Percentiles rank a stretch among this genome's conserved stretches.
phyloP scores from a whole-genome alignment of 1,284 basidiomycete genomes.

The Athelia psychrophila region DNA sequence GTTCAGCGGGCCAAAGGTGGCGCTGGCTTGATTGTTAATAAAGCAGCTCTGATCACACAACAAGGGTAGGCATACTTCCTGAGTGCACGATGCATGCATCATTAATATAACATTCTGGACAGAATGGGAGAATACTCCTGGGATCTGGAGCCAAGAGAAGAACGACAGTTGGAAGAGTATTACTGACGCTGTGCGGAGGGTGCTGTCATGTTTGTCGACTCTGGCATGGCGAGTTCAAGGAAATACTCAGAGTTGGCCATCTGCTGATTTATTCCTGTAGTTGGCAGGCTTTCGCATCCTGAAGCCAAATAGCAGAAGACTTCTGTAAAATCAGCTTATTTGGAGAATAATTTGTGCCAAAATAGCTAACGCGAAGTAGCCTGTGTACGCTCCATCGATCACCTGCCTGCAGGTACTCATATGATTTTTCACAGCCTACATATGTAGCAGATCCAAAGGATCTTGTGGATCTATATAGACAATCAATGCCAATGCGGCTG shows the following conservation, averaged over 20 bases:
- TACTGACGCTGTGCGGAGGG: slow-evolving; percentile 11
- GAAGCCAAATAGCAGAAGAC: not conserved
- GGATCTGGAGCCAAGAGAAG: slow-evolving; percentile 11
- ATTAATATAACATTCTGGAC: not conserved
- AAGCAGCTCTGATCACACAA: slow-evolving; percentile 1
- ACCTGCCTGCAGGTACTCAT: not conserved
- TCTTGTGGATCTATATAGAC: not conserved
- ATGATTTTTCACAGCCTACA: no score
- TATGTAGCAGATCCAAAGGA: not conserved
- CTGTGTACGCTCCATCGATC: slow-evolving; percentile 8
- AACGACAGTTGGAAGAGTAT: slow-evolving; percentile 11
- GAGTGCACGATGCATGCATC: not conserved
- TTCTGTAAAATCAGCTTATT: not conserved
- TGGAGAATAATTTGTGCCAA: not conserved
- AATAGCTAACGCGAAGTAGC: slow-evolving; percentile 3
- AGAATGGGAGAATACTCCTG: slow-evolving; percentile 6
- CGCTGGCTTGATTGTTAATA: not conserved
- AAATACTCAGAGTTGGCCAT: not conserved
- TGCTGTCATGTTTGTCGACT: slow-evolving; percentile 5
- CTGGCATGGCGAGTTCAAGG: slow-evolving; percentile 5
- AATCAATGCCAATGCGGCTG: not conserved
- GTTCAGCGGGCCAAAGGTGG: not conserved
- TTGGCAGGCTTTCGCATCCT: not conserved
- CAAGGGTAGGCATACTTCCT: not conserved
- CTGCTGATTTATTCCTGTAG: not conserved